Evolutionary conservation across 176 grass and related monocot species (phyloP).

Genomic region (Guadua angustifolia): DNA sequence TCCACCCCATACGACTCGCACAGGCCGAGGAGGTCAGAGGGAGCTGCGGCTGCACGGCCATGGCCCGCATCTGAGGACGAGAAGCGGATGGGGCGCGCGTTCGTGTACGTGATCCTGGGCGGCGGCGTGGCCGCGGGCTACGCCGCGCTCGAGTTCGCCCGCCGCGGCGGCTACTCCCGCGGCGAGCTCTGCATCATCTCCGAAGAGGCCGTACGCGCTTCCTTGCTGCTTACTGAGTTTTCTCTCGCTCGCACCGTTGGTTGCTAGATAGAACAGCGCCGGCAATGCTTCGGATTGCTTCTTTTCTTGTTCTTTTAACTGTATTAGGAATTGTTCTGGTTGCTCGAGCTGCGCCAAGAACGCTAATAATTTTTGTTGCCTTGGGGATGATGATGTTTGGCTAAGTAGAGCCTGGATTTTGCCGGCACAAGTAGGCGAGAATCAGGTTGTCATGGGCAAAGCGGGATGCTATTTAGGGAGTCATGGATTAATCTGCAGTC

Average conservation of each 20-base stretch:
- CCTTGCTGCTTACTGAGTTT: background rate
- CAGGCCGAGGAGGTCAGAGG: background rate
- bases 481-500: background rate
- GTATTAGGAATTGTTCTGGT: background rate
- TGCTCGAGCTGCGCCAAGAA: background rate
- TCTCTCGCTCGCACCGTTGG: background rate
- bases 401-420: constrained; percentile 24
- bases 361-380: background rate
- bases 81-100: constrained; percentile 66
- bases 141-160: constrained; percentile 87
- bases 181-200: constrained; percentile 98
- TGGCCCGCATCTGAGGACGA: constrained; percentile 46
- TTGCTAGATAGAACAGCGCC: background rate
- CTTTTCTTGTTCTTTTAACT: background rate
- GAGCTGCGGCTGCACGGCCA: constrained; percentile 6
- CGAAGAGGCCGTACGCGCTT: constrained; percentile 53
- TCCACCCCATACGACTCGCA: constrained; percentile 4
- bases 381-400: background rate
- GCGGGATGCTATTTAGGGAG: background rate
- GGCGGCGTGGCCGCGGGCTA: constrained; percentile 95
- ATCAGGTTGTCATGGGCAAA: background rate
- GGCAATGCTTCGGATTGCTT: constrained; percentile 6
- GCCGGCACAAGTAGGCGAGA: background rate
- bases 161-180: constrained; percentile 46
- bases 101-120: constrained; percentile 80